phyloP scores from a whole-genome alignment of 1,284 basidiomycete genomes.

The Tranzscheliella williamsii region DNA sequence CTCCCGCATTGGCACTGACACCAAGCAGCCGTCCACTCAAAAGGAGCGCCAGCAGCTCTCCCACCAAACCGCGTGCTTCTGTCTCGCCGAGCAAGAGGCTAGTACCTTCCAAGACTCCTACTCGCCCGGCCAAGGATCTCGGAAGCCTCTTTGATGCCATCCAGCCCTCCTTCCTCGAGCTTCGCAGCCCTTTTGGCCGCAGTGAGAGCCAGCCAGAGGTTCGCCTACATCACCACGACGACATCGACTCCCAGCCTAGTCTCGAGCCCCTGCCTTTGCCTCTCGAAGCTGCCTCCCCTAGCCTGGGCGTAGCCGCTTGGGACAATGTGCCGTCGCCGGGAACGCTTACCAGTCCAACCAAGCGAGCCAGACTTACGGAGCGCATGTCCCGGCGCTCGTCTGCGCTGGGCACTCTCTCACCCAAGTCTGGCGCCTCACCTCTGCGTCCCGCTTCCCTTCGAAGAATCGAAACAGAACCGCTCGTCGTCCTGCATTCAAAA shows the following conservation, averaged over 20 bases:
- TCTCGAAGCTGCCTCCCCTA: too few relatives aligned
- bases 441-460: too few relatives aligned
- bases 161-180: conserved; percentile 9
- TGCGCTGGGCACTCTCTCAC: too few relatives aligned
- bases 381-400: conserved; percentile 33
- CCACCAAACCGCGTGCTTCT: conserved; percentile 5
- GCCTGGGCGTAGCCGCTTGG: too few relatives aligned
- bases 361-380: conserved; percentile 25
- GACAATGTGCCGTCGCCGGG: conserved; percentile 4
- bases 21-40: conserved; percentile 5
- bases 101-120: conserved; percentile 20
- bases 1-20: too few relatives aligned
- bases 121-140: conserved; percentile 30
- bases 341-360: conserved; percentile 18
- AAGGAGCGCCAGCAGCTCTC: conserved; percentile 27
- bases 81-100: conserved; percentile 17
- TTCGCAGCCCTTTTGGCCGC: conserved; percentile 18
- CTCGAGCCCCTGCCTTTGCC: not conserved
- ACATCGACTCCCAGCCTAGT: not conserved
- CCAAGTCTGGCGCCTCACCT: too few relatives aligned
- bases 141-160: conserved; percentile 30
- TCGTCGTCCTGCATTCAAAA: conserved; percentile 2
- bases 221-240: not conserved
- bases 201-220: conserved; percentile 27
- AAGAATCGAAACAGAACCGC: conserved; percentile 25